Evolutionary conservation across 257 asterid species (phyloP).

Genomic region (Ehretia macrophylla): DNA sequence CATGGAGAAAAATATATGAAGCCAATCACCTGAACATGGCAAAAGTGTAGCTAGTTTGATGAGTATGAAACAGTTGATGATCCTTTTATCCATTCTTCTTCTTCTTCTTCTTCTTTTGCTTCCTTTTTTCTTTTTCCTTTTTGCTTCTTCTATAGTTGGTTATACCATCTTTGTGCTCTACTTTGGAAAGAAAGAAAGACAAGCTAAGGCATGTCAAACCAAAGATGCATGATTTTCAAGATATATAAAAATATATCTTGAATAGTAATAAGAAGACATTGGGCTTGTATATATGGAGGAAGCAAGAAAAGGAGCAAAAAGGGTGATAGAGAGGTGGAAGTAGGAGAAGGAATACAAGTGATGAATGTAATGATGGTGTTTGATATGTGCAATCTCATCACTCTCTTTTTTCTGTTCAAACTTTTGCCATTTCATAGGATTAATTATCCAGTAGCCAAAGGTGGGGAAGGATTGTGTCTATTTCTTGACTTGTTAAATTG

Average conservation of each 20-base stretch:
- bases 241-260: slow-evolving; percentile 13
- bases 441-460: slow-evolving; percentile 8
- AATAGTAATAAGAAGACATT: slow-evolving; percentile 13
- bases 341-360: slow-evolving; percentile 33
- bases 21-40: slow-evolving; percentile 40
- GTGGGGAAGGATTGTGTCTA: slow-evolving; percentile 6
- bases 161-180: too few relatives aligned
- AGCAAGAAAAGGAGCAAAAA: slow-evolving; percentile 17
- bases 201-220: slow-evolving; percentile 22
- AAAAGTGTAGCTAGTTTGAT: slow-evolving; percentile 36
- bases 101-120: slow-evolving; percentile 5
- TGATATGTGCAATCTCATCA: slow-evolving; percentile 26
- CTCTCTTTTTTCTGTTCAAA: slow-evolving; percentile 9
- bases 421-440: slow-evolving; percentile 25
- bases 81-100: slow-evolving; percentile 34
- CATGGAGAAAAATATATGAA: not conserved
- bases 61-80: slow-evolving; percentile 18
- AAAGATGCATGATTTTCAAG: slow-evolving; percentile 30
- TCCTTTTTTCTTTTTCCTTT: slow-evolving; percentile 11
- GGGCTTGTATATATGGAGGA: slow-evolving; percentile 7
- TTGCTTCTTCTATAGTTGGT: slow-evolving; percentile 3
- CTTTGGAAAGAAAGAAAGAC: slow-evolving; percentile 4
- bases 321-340: slow-evolving; percentile 19
- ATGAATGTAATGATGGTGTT: slow-evolving; percentile 40
- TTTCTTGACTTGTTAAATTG: too few relatives aligned